Evolutionary conservation across 2,329 filamentous ascomycete species (phyloP).

Genomic region (Chalaropsis ovoidea): DNA sequence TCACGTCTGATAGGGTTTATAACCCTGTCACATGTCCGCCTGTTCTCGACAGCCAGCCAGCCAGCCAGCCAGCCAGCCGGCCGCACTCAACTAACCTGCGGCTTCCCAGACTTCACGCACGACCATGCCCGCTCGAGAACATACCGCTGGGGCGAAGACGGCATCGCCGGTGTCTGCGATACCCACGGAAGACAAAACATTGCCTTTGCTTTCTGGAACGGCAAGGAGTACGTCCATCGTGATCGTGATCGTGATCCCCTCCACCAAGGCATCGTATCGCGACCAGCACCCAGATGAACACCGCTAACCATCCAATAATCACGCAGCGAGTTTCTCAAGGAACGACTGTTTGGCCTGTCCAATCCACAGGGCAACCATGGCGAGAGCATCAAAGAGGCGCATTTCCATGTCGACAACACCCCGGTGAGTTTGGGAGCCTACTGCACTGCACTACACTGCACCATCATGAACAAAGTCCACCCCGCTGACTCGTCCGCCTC

Average conservation of each 20-base stretch:
- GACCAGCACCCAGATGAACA: not conserved
- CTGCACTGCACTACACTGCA: not conserved
- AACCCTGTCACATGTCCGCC: slow-evolving; percentile 32
- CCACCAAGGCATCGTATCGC: no score
- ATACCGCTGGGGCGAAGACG: slow-evolving; percentile 93
- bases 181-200: slow-evolving; percentile 87
- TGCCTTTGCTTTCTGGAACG: slow-evolving; percentile 95
- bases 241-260: not conserved
- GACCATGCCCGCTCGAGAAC: slow-evolving; percentile 80
- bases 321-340: slow-evolving; percentile 76
- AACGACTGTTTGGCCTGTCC: slow-evolving; percentile 85
- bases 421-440: slow-evolving; percentile 37
- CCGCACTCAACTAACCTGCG: not conserved
- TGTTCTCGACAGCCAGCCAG: no score
- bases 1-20: not conserved
- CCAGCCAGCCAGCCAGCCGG: no score
- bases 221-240: slow-evolving; percentile 59
- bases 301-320: not conserved
- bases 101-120: slow-evolving; percentile 69
- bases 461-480: not conserved
- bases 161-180: slow-evolving; percentile 87
- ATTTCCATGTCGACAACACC: slow-evolving; percentile 94
- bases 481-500: not conserved
- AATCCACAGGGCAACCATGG: slow-evolving; percentile 97
- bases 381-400: slow-evolving; percentile 90